A percentile compares a stretch with the other conserved stretches of the same genome.
Evolutionary conservation across 805 yeast genomes (phyloP).

Genomic region (Zygoascus ofunaensis): DNA sequence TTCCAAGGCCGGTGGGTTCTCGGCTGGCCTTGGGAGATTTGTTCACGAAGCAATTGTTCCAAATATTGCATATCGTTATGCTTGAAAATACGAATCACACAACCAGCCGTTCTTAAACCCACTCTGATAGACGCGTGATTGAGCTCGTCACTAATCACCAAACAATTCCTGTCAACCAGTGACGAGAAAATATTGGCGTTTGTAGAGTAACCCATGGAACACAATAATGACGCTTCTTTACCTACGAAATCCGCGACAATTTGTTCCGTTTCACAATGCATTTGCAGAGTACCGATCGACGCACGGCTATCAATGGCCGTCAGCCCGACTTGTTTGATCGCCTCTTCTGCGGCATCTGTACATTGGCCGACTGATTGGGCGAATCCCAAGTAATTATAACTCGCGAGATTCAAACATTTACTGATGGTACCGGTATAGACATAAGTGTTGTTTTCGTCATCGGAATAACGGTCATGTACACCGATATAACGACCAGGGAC

Average conservation of each 20-base stretch:
- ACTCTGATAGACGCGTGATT: constrained; percentile 95
- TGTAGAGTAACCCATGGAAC: constrained; percentile 94
- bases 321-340: constrained; percentile 63
- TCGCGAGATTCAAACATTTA: constrained; percentile 75
- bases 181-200: constrained; percentile 82
- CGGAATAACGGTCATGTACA: constrained; percentile 69
- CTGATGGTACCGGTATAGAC: constrained; percentile 67
- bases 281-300: constrained; percentile 63
- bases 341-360: constrained; percentile 62
- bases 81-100: constrained; percentile 81
- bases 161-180: constrained; percentile 74
- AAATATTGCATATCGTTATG: constrained; percentile 82
- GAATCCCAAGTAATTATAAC: constrained; percentile 92
- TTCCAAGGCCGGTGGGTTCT: constrained; percentile 95
- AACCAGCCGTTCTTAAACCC: constrained; percentile 88
- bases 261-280: constrained; percentile 65
- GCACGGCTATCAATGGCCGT: constrained; percentile 72
- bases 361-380: constrained; percentile 93
- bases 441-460: constrained; percentile 54
- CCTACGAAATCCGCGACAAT: constrained; percentile 81
- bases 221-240: constrained; percentile 75
- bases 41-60: constrained; percentile 70
- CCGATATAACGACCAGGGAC: constrained; percentile 91
- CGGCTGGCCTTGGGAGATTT: constrained; percentile 90
- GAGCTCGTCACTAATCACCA: constrained; percentile 87